Evolutionary conservation across 371 early-diverging fungal genomes (phyloP).

Genomic region (Funneliformis caledonium): DNA sequence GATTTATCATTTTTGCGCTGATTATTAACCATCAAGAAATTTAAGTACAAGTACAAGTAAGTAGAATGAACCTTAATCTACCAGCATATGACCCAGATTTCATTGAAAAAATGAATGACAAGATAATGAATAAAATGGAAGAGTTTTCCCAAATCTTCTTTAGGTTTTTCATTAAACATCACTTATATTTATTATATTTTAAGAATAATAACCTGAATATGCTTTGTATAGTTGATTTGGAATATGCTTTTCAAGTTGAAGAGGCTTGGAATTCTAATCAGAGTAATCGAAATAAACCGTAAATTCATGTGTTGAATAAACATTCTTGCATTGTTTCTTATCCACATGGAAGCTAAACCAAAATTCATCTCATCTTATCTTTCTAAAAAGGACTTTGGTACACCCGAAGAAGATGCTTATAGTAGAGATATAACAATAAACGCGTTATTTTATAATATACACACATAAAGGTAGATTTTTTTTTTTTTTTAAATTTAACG

Average conservation of each 20-base stretch:
- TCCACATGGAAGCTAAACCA: not conserved
- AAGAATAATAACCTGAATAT: not conserved
- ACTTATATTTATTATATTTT: not conserved
- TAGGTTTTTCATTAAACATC: not conserved
- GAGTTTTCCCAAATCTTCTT: not conserved
- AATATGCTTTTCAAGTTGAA: not conserved
- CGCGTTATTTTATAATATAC: conserved; percentile 97
- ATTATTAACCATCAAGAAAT: not conserved
- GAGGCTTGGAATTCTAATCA: not conserved
- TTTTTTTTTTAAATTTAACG: conserved; percentile 2
- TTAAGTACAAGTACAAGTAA: not conserved
- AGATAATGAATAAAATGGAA: conserved; percentile 1
- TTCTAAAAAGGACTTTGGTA: conserved; percentile 93
- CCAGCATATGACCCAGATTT: not conserved
- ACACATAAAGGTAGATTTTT: conserved; percentile 63
- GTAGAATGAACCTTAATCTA: not conserved
- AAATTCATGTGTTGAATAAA: not conserved
- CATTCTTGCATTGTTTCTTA: not conserved
- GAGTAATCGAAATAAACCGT: not conserved
- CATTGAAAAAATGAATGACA: not conserved
- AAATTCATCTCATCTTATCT: not conserved
- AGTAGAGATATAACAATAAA: conserved; percentile 99
- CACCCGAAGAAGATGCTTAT: conserved; percentile 95
- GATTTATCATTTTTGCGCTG: not conserved
- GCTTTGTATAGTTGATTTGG: conserved; percentile 5